phyloP scores from a whole-genome alignment of 23 red algal species.

The Rhodosorus marinus region DNA sequence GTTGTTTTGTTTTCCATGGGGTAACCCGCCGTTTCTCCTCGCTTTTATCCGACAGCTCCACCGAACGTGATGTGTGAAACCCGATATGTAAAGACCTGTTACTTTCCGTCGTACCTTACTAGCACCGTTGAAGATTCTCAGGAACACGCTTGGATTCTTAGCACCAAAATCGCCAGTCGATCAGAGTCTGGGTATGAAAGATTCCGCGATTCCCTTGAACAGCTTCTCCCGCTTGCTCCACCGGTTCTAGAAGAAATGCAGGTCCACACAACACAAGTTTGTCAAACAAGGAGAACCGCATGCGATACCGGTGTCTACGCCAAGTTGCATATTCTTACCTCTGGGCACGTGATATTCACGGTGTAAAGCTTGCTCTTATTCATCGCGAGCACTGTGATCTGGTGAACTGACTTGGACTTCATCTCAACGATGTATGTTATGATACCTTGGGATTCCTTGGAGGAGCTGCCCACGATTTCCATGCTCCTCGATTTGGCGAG shows the following conservation, averaged over 20 bases:
- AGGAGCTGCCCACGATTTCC: constrained; percentile 24
- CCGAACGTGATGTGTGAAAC: no score
- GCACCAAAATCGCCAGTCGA: no score
- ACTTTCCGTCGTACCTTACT: no score
- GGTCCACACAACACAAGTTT: no score
- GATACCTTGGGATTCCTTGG: constrained; percentile 35
- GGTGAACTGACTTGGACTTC: constrained; percentile 26
- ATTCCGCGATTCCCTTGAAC: constrained; percentile 33
- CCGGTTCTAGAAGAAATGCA: no score
- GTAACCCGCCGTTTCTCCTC: no score
- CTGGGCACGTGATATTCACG: constrained; percentile 57
- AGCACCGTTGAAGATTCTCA: no score
- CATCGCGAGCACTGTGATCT: constrained; percentile 49
- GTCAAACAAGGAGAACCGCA: neutral
- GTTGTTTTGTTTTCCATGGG: no score
- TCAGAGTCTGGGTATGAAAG: constrained; percentile 69
- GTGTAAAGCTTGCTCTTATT: constrained; percentile 75
- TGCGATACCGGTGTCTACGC: neutral
- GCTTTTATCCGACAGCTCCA: no score
- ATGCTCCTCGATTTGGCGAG: constrained; percentile 25
- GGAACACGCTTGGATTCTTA: no score
- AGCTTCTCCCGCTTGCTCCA: constrained; percentile 76
- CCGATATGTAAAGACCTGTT: no score
- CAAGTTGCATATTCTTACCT: constrained; percentile 6
- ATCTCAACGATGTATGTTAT: constrained; percentile 63